Evolutionary conservation across 768 basidiomycete species (phyloP).

Genomic region (Russula lepida): DNA sequence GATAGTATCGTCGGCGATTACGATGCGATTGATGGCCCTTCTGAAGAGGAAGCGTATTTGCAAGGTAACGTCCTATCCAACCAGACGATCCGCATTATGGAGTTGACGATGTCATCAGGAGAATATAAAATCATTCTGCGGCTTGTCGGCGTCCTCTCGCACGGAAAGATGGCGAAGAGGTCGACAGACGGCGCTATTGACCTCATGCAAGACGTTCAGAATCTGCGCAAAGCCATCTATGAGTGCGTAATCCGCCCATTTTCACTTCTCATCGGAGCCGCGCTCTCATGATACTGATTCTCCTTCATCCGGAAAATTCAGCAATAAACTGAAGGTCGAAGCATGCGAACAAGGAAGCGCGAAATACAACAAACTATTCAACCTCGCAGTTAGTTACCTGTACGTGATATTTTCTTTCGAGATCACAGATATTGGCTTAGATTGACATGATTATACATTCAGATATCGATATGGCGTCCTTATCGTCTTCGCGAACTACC

Average conservation of each 20-base stretch:
- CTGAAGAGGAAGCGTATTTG: slow-evolving; percentile 82
- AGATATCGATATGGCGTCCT: slow-evolving; percentile 86
- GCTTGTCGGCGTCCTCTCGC: slow-evolving; percentile 82
- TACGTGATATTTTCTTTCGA: slow-evolving; percentile 29
- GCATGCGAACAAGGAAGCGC: slow-evolving; percentile 69
- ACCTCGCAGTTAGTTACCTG: slow-evolving; percentile 84
- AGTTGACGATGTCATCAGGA: slow-evolving; percentile 38
- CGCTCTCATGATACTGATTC: not conserved
- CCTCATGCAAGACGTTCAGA: slow-evolving; percentile 93
- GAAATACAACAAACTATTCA: slow-evolving; percentile 69
- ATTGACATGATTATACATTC: slow-evolving; percentile 26
- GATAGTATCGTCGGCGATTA: slow-evolving; percentile 38
- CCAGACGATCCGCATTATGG: not conserved
- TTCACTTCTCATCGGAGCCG: not conserved
- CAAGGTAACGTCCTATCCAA: slow-evolving; percentile 45
- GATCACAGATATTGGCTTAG: not conserved
- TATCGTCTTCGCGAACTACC: slow-evolving; percentile 91
- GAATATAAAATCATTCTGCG: slow-evolving; percentile 97
- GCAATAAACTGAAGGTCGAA: slow-evolving; percentile 87
- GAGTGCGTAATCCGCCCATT: slow-evolving; percentile 48
- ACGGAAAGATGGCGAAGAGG: slow-evolving; percentile 89
- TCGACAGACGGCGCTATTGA: slow-evolving; percentile 86
- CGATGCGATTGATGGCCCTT: slow-evolving; percentile 71
- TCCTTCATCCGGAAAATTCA: slow-evolving; percentile 26
- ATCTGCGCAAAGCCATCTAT: slow-evolving; percentile 89